These are phyloP conservation scores for Chytriomyces sp. DNA, from an alignment of 192 early-diverging fungal genomes.

Conservation along the genomic window DNA sequence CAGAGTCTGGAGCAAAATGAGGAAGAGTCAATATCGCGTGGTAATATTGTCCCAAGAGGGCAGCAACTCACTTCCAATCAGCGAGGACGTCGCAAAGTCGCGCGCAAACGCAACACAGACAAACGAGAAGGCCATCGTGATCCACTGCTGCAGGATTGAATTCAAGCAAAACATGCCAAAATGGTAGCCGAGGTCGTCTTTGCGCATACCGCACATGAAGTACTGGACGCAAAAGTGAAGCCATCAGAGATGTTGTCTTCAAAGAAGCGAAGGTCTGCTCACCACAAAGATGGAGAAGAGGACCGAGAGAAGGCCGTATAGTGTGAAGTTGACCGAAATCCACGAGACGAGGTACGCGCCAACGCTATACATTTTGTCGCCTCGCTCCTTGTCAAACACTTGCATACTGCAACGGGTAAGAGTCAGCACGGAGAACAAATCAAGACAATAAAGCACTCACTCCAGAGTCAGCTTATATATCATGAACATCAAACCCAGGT, in stretches of 20 bases:
- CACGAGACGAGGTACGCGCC: slow-evolving; percentile 49
- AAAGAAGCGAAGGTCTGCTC: no score
- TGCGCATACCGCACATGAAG: slow-evolving; percentile 50
- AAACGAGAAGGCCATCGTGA: slow-evolving; percentile 32
- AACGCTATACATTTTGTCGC: slow-evolving; percentile 57
- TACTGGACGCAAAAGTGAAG: slow-evolving; percentile 19
- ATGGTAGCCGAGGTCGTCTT: slow-evolving; percentile 43
- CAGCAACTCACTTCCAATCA: slow-evolving; percentile 28
- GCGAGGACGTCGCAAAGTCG: slow-evolving; percentile 54
- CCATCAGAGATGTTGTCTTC: background rate
- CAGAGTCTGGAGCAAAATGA: slow-evolving; percentile 19
- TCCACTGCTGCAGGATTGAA: slow-evolving; percentile 31
- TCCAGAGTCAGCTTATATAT: slow-evolving; percentile 49
- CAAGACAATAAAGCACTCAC: slow-evolving; percentile 28
- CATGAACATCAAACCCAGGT: slow-evolving; percentile 52
- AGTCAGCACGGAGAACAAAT: background rate
- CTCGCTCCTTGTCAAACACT: slow-evolving; percentile 56
- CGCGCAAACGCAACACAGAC: slow-evolving; percentile 49
- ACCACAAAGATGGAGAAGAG: slow-evolving; percentile 44
- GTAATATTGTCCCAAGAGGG: background rate
- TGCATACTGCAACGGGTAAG: slow-evolving; percentile 35
- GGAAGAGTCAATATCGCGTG: background rate
- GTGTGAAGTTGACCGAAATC: slow-evolving; percentile 45
- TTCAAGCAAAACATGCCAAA: slow-evolving; percentile 38
- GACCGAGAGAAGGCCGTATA: slow-evolving; percentile 35